Evolutionary conservation across 2,329 filamentous ascomycete genomes (phyloP).

Genomic region (Hypoxylon sp.): DNA sequence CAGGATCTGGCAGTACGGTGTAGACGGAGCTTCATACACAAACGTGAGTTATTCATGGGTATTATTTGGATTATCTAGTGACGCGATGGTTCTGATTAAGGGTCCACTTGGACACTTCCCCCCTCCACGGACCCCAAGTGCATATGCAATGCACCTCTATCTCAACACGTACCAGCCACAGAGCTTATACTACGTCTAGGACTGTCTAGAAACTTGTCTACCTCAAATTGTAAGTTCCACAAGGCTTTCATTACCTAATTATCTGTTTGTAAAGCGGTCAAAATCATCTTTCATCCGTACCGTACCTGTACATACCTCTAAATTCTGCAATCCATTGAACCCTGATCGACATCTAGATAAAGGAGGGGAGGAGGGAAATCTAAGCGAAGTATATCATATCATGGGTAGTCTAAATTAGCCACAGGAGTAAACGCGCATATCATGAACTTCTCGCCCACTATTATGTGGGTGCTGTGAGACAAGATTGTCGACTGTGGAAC

Average conservation of each 20-base stretch:
- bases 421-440: slow-evolving; percentile 8
- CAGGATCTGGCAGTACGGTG: not conserved
- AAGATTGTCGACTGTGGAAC: slow-evolving; percentile 25
- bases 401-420: not conserved
- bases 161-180: not conserved
- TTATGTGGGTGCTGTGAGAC: slow-evolving; percentile 31
- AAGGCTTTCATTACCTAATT: not conserved
- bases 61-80: not conserved
- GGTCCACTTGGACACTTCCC: not conserved
- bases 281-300: not conserved
- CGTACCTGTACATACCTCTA: not conserved
- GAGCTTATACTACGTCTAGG: not conserved
- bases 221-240: not conserved
- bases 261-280: not conserved
- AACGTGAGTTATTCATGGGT: not conserved
- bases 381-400: slow-evolving; percentile 1
- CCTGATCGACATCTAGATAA: slow-evolving; percentile 5
- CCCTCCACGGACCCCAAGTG: not conserved
- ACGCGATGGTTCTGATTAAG: slow-evolving; percentile 2
- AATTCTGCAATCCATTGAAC: not conserved
- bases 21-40: slow-evolving; percentile 1
- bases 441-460: slow-evolving; percentile 22
- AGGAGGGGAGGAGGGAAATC: slow-evolving; percentile 5
- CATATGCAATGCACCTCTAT: not conserved
- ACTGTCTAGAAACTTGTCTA: not conserved